These are phyloP conservation scores for Coprinopsis cinerea DNA, from an alignment of 768 basidiomycete species.

Conservation along the genomic window DNA sequence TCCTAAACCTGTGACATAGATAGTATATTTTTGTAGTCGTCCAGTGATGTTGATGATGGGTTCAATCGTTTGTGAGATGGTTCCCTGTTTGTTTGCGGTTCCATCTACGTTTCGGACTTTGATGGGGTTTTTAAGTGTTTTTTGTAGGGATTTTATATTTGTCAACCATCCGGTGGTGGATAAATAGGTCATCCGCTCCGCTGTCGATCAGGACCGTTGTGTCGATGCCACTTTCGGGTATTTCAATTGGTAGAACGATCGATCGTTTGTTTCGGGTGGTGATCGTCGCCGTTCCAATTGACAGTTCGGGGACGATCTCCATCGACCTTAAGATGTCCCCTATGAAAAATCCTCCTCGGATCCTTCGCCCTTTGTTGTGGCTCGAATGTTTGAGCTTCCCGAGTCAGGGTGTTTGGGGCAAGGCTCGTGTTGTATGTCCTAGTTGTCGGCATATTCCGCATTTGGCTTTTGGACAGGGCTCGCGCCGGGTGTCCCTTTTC, in stretches of 20 bases:
- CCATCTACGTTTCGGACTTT: no score
- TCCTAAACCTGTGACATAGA: no score
- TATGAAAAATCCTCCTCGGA: no score
- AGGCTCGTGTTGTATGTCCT: not conserved
- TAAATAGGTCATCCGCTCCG: not conserved
- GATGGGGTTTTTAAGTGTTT: not conserved
- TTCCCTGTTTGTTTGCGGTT: no score
- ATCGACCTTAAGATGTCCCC: no score
- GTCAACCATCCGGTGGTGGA: not conserved
- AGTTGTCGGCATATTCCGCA: not conserved
- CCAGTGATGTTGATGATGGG: slow-evolving; percentile 14
- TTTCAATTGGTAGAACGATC: no score
- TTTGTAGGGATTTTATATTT: not conserved
- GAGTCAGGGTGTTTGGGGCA: not conserved
- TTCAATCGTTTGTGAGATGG: slow-evolving; percentile 16
- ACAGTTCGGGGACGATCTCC: no score
- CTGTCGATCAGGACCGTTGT: not conserved
- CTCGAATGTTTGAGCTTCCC: not conserved
- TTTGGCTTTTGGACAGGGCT: not conserved
- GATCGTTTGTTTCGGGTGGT: no score
- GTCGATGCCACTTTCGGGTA: not conserved
- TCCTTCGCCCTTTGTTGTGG: not conserved
- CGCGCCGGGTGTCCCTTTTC: no score
- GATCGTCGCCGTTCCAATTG: no score
- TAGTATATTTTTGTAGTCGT: not conserved